Base-by-base conservation (phyloP, 176 grass and related monocot species). In the Avena atlantica region DNA sequence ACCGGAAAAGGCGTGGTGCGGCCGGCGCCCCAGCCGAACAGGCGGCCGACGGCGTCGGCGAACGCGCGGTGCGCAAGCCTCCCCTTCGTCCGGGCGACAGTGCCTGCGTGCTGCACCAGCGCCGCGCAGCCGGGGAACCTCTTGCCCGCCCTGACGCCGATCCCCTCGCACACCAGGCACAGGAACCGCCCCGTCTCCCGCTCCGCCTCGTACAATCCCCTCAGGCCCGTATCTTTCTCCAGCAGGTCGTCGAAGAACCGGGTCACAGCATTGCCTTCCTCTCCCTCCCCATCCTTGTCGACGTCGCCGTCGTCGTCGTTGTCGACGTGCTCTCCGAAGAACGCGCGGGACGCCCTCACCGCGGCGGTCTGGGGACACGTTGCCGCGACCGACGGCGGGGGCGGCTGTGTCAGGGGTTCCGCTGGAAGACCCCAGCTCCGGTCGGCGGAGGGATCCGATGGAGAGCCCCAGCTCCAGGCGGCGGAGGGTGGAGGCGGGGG, bases 61-160 rank as follows among this genome's bases (percentile, higher is more conserved):
- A 91, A 93, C 63, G 85, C 87, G 23, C 93, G 93, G 87, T 95
- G 93, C 7, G 89, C 89, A 59, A 53, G 37, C 89, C 76, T 90
- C 81, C 70, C 9, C 86, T 65, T 81, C 49, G 89, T 85, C 65
- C 85, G 84, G 57, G 88, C 31, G 25, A 95, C 70, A 53, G 91
- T 85, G 47, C 63, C 55, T 2, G 91, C 93, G 88, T 95, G 93
- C 74, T 95, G 93, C 70, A 95, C 83, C 84, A 95, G 89, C 62
- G 89, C 91, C 16, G 91, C 82, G 91, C 88, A 91, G 76, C 91
- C 83, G 23, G 77, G 61, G 58, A 95, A 95, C 57, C 87, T 81
- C 76, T 91, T 93, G 73, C 91, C 87, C 34, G 62, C 15, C 84
- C 80, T 89, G 29, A 15, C 80, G 58, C 91, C 80, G 67, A 27